Evolutionary conservation across 768 basidiomycete species (phyloP).

Genomic region (Infundibulicybe gibba): DNA sequence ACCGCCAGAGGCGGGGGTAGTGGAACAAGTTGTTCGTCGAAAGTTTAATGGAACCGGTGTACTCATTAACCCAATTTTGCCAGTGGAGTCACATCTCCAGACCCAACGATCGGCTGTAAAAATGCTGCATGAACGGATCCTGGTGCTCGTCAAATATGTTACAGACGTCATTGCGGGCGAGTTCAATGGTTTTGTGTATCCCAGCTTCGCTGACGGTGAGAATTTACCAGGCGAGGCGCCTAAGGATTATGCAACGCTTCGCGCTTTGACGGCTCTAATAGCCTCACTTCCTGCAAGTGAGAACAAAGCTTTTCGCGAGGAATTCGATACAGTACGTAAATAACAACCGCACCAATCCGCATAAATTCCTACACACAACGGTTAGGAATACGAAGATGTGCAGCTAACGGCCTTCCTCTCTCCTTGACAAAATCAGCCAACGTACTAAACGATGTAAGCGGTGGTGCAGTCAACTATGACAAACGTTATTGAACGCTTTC

Average conservation of each 20-base stretch:
- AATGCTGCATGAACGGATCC: constrained; percentile 92
- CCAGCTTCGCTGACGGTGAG: neutral
- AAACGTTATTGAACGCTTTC: constrained; percentile 3
- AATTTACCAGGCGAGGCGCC: constrained; percentile 54
- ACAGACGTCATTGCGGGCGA: constrained; percentile 69
- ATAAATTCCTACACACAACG: neutral
- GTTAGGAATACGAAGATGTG: constrained; percentile 93
- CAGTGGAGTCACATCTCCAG: constrained; percentile 88
- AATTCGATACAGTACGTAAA: constrained; percentile 76
- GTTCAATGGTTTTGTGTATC: constrained; percentile 10
- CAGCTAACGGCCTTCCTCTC: constrained; percentile 89
- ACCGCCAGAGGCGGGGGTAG: constrained; percentile 83
- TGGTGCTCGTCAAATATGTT: constrained; percentile 86
- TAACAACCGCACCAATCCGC: neutral
- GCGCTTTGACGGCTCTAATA: constrained; percentile 81
- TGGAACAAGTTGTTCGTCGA: constrained; percentile 69
- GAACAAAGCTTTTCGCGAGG: constrained; percentile 76
- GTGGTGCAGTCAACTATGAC: constrained; percentile 2
- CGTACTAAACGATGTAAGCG: constrained; percentile 81
- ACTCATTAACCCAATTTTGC: constrained; percentile 3
- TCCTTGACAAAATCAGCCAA: constrained; percentile 84
- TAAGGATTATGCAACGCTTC: constrained; percentile 77
- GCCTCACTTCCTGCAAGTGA: constrained; percentile 88
- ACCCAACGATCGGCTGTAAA: constrained; percentile 93
- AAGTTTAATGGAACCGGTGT: neutral